phyloP scores from a whole-genome alignment of 2,329 filamentous ascomycete species.

The Pleochaeta shiraiana region DNA sequence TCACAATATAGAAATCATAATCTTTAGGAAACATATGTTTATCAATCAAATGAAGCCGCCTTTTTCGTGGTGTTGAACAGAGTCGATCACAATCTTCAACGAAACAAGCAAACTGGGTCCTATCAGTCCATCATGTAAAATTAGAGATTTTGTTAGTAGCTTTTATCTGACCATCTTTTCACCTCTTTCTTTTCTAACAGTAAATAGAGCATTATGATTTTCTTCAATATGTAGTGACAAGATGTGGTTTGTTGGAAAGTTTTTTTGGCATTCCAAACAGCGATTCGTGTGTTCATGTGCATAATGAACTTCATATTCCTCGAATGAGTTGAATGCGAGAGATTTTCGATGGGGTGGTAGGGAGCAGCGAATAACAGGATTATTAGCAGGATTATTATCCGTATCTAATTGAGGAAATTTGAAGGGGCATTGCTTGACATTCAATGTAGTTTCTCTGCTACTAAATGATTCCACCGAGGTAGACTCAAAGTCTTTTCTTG shows the following conservation, averaged over 20 bases:
- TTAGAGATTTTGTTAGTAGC: not conserved
- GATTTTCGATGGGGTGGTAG: slow-evolving; percentile 58
- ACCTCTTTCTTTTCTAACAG: slow-evolving; percentile 50
- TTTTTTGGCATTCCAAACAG: slow-evolving; percentile 65
- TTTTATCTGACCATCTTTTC: slow-evolving; percentile 53
- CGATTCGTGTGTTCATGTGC: slow-evolving; percentile 59
- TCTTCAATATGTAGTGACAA: slow-evolving; percentile 75
- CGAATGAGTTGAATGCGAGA: slow-evolving; percentile 48
- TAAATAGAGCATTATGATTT: slow-evolving; percentile 64
- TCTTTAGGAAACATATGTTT: slow-evolving; percentile 82
- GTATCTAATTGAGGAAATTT: slow-evolving; percentile 44
- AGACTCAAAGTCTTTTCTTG: slow-evolving; percentile 27
- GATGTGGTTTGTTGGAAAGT: slow-evolving; percentile 69
- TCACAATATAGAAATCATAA: slow-evolving; percentile 74
- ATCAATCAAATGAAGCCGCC: slow-evolving; percentile 74
- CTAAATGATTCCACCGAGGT: slow-evolving; percentile 15
- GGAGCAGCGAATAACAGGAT: slow-evolving; percentile 45
- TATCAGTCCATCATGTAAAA: not conserved
- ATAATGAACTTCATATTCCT: slow-evolving; percentile 79
- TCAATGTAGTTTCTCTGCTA: slow-evolving; percentile 6
- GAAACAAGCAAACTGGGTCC: slow-evolving; percentile 58
- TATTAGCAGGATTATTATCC: slow-evolving; percentile 20
- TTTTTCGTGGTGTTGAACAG: slow-evolving; percentile 65
- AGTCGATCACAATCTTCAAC: slow-evolving; percentile 71
- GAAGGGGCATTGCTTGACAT: slow-evolving; percentile 11